Conservation (phyloP, 2,329 filamentous ascomycete species). For the Colletotrichum viniferum region DNA sequence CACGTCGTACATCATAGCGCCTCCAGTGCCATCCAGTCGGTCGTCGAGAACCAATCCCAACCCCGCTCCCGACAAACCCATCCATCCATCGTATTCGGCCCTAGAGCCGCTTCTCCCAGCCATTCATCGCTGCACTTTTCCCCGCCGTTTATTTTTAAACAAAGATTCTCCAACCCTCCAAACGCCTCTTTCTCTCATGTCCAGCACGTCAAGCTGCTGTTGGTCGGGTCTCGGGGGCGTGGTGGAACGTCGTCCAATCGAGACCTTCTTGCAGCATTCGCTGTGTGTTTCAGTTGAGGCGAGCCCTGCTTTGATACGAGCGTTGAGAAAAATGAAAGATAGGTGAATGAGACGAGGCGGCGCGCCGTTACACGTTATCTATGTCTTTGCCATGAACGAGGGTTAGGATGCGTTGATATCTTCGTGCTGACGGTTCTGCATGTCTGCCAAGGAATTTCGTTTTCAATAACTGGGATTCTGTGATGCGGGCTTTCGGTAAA, state of each 20-base stretch:
- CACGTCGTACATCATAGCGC: neutral
- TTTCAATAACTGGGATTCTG: neutral
- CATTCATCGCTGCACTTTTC: slow-evolving; percentile 3
- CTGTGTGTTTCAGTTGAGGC: slow-evolving; percentile 2
- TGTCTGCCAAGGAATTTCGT: neutral
- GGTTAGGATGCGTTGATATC: neutral
- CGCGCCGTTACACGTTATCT: neutral
- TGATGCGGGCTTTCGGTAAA: neutral
- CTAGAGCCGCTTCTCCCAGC: neutral
- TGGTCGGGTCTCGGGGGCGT: neutral
- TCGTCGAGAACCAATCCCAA: neutral
- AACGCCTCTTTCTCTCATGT: neutral
- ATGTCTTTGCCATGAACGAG: neutral
- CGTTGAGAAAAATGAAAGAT: neutral
- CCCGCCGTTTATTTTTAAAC: slow-evolving; percentile 4
- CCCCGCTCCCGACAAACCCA: neutral
- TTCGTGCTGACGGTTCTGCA: neutral
- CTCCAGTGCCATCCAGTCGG: neutral
- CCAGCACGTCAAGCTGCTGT: slow-evolving; percentile 13
- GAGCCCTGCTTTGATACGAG: neutral
- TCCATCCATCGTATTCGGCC: neutral
- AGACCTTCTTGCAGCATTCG: neutral
- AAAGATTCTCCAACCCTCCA: slow-evolving; percentile 1
- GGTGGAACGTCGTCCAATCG: slow-evolving; percentile 10
- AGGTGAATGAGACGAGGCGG: neutral